A percentile compares a stretch with the other conserved stretches of the same genome.
These are phyloP conservation scores for Cucurbitaria berberidis DNA, from an alignment of 2,329 filamentous ascomycete species.

Conservation along the genomic window DNA sequence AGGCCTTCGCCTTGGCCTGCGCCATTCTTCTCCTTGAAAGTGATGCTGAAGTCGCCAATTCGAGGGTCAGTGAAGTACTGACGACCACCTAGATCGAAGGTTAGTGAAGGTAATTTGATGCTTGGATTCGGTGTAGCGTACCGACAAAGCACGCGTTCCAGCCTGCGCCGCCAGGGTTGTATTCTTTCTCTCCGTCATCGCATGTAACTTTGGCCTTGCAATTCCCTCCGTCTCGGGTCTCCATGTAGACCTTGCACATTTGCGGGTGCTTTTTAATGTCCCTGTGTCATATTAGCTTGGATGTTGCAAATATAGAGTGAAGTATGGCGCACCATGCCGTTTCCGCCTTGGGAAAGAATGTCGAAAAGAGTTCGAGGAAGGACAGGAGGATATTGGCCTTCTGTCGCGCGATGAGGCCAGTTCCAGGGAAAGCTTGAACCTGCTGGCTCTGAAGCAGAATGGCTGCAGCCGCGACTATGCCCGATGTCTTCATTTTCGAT, in stretches of 20 bases:
- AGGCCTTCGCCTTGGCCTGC: slow-evolving; percentile 6
- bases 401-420: neutral
- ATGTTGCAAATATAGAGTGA: neutral
- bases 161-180: slow-evolving; percentile 3
- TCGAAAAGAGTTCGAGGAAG: neutral
- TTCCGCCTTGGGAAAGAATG: neutral
- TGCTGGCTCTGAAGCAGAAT: slow-evolving; percentile 1
- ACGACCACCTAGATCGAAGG: neutral
- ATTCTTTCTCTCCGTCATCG: slow-evolving; percentile 11
- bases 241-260: slow-evolving; percentile 10
- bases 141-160: slow-evolving; percentile 14
- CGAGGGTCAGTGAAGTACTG: slow-evolving; percentile 13
- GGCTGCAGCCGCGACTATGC: neutral
- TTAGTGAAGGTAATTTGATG: neutral
- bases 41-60: slow-evolving; percentile 19
- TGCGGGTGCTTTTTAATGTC: neutral
- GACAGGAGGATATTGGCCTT: neutral
- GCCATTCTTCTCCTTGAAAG: slow-evolving; percentile 9
- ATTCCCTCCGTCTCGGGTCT: slow-evolving; percentile 8
- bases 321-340: neutral
- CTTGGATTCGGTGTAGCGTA: neutral
- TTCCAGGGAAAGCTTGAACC: neutral
- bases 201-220: slow-evolving; percentile 9
- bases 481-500: neutral
- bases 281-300: neutral